Evolutionary conservation across 2,329 filamentous ascomycete genomes (phyloP).

Genomic region (Stachybotrys chlorohalonatus): DNA sequence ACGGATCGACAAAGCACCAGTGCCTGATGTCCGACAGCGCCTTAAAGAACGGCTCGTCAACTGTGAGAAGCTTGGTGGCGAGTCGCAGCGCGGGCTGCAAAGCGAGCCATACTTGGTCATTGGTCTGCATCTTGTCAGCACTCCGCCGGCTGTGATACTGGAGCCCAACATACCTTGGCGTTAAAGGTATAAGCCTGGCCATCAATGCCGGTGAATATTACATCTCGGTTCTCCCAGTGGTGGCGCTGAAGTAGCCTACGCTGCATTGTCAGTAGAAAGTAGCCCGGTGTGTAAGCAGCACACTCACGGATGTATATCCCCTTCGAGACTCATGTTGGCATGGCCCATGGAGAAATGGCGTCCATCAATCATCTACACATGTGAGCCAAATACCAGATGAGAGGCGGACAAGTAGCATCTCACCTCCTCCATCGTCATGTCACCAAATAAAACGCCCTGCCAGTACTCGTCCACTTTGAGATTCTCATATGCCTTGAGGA

Average conservation of each 20-base stretch:
- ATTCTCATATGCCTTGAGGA: slow-evolving; percentile 12
- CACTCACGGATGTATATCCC: slow-evolving; percentile 13
- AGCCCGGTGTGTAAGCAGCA: too few relatives aligned
- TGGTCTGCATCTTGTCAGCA: slow-evolving; percentile 5
- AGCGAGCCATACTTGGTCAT: slow-evolving; percentile 17
- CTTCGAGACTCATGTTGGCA: slow-evolving; percentile 2
- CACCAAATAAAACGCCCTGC: slow-evolving; percentile 18
- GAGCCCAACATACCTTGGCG: slow-evolving; percentile 8
- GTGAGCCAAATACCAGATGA: neutral
- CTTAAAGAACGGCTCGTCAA: slow-evolving; percentile 9
- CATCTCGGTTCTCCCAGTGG: neutral
- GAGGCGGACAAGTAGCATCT: neutral
- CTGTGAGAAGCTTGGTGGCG: slow-evolving; percentile 11
- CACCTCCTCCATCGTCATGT: slow-evolving; percentile 21
- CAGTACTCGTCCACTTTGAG: slow-evolving; percentile 19
- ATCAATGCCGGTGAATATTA: slow-evolving; percentile 10
- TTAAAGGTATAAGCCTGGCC: slow-evolving; percentile 13
- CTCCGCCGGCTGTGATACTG: neutral
- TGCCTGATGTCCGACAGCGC: slow-evolving; percentile 15
- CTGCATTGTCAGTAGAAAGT: neutral
- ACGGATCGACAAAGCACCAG: slow-evolving; percentile 7
- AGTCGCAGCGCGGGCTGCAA: slow-evolving; percentile 18
- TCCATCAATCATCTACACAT: slow-evolving; percentile 11
- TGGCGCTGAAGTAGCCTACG: neutral
- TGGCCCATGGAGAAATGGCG: slow-evolving; percentile 12